Conservation (phyloP, 305 asterid genomes). For the Fraxinus albicans region DNA sequence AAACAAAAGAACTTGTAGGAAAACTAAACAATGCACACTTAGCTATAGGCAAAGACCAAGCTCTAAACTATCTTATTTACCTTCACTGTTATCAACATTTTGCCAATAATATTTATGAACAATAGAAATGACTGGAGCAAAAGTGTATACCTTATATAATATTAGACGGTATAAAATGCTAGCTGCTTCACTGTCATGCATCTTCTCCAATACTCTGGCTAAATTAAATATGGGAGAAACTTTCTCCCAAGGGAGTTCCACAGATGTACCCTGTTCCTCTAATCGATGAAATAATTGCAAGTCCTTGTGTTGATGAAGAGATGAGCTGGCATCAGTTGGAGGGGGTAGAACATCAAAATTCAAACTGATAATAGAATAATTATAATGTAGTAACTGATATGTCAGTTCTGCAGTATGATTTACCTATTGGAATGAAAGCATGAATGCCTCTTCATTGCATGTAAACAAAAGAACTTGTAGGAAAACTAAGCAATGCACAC, state of each 20-base stretch:
- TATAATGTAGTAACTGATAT: conserved; percentile 1
- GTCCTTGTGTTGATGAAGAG: conserved; percentile 60
- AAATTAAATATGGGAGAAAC: conserved; percentile 80
- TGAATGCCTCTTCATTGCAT: not conserved
- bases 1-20: conserved; percentile 1
- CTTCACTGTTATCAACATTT: not conserved
- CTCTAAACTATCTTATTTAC: not conserved
- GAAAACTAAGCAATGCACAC: not conserved
- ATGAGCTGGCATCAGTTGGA: conserved; percentile 67
- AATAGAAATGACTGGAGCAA: conserved; percentile 3
- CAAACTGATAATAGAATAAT: not conserved
- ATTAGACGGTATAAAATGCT: conserved; percentile 77
- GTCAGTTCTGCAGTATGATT: not conserved
- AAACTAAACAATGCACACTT: not conserved
- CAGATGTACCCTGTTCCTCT: conserved; percentile 66
- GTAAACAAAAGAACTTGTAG: not conserved
- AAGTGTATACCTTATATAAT: conserved; percentile 60
- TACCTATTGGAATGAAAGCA: not conserved
- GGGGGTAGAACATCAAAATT: not conserved
- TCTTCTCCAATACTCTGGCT: conserved; percentile 84
- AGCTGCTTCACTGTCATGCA: conserved; percentile 74
- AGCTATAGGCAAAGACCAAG: not conserved
- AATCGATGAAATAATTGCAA: conserved; percentile 58
- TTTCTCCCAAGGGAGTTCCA: conserved; percentile 86
- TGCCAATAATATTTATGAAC: conserved; percentile 10